Evolutionary conservation across 805 yeast genomes (phyloP).

Genomic region (Candida saitoana): DNA sequence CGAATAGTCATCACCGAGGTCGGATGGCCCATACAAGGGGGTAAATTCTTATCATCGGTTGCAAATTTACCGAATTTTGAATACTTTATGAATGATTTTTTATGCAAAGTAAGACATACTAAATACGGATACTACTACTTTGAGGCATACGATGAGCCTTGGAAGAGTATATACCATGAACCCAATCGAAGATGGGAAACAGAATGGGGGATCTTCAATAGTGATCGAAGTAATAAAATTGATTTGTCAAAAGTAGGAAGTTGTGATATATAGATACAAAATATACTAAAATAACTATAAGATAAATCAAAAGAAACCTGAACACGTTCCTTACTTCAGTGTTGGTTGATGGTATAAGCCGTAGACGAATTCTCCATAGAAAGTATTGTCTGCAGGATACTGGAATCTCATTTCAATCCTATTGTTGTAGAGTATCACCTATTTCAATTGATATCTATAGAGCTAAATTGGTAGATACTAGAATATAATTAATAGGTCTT

Average conservation of each 20-base stretch:
- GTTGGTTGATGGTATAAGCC: too few relatives aligned
- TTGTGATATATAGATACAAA: constrained; percentile 4
- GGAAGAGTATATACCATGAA: constrained; percentile 55
- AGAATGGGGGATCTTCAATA: constrained; percentile 64
- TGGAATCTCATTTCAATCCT: not conserved
- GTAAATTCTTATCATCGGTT: constrained; percentile 38
- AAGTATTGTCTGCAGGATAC: not conserved
- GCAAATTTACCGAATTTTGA: constrained; percentile 47
- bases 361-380: not conserved
- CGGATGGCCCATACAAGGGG: constrained; percentile 73
- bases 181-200: constrained; percentile 57
- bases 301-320: too few relatives aligned
- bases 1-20: constrained; percentile 53
- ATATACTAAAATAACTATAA: too few relatives aligned
- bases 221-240: constrained; percentile 31
- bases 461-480: not conserved
- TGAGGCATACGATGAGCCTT: constrained; percentile 72
- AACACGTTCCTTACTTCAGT: too few relatives aligned
- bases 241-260: constrained; percentile 7
- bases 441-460: not conserved
- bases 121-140: constrained; percentile 54
- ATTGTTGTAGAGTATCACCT: not conserved
- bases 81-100: constrained; percentile 47
- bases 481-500: not conserved
- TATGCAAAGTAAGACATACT: constrained; percentile 39